phyloP scores from a whole-genome alignment of 345 rosid species.

The Populus simonii region DNA sequence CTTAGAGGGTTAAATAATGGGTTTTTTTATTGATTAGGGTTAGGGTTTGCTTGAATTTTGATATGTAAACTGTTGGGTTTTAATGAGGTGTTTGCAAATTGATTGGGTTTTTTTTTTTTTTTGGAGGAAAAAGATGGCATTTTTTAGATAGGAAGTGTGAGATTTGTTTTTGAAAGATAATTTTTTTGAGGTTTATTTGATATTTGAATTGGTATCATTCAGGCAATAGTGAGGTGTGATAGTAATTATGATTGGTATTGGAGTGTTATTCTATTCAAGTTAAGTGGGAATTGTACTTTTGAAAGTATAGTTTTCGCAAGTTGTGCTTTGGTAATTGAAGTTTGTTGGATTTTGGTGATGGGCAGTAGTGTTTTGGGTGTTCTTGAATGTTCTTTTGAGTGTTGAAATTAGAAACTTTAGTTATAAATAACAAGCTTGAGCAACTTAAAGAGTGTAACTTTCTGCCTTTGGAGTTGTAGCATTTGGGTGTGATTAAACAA shows the following conservation, averaged over 20 bases:
- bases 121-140: background rate
- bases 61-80: background rate
- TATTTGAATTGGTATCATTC: background rate
- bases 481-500: background rate
- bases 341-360: background rate
- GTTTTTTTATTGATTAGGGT: conserved; percentile 5
- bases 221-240: background rate
- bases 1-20: background rate
- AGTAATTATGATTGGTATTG: background rate
- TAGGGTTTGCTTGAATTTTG: background rate
- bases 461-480: background rate
- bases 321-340: background rate
- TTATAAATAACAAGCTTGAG: background rate
- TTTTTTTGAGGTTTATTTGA: background rate
- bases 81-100: background rate
- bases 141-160: background rate
- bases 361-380: background rate
- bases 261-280: background rate
- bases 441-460: background rate
- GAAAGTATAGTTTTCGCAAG: background rate
- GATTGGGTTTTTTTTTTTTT: background rate
- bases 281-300: background rate
- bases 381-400: background rate
- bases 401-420: background rate
- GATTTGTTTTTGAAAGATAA: background rate